Evolutionary conservation across 306 rosid genomes (phyloP).

Genomic region (Boehmeria nivea): DNA sequence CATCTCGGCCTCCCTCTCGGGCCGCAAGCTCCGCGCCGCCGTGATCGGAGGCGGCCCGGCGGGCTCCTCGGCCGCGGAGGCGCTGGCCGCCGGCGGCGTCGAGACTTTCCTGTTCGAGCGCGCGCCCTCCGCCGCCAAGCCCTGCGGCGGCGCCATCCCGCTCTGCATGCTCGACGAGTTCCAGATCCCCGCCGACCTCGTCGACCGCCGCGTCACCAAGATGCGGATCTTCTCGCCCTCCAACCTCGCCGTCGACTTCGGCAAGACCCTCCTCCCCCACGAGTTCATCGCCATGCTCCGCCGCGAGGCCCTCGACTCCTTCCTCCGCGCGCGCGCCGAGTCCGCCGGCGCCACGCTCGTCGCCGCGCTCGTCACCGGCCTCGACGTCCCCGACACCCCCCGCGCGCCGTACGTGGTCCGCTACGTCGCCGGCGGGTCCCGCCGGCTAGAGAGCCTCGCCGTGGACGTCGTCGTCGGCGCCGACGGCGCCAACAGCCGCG

Average conservation of each 20-base stretch:
- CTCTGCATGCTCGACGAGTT: constrained; percentile 90
- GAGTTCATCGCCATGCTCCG: constrained; percentile 94
- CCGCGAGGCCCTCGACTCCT: constrained; percentile 84
- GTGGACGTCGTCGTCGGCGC: constrained; percentile 91
- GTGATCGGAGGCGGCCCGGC: constrained; percentile 92
- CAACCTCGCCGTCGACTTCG: constrained; percentile 81
- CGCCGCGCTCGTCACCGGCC: constrained; percentile 53
- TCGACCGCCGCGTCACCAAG: constrained; percentile 71
- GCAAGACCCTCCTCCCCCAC: constrained; percentile 56
- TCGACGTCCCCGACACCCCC: constrained; percentile 42
- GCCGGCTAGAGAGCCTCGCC: constrained; percentile 22
- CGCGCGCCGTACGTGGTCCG: constrained; percentile 50
- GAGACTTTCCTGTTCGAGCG: constrained; percentile 83
- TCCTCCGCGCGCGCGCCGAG: constrained; percentile 72
- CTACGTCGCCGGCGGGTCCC: constrained; percentile 37
- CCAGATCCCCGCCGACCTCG: constrained; percentile 62
- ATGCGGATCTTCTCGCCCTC: constrained; percentile 87
- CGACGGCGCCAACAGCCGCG: constrained; percentile 83
- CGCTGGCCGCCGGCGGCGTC: constrained; percentile 66
- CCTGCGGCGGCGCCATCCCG: constrained; percentile 98
- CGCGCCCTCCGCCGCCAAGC: constrained; percentile 56
- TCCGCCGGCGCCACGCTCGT: constrained; percentile 55
- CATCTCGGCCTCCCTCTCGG: constrained; percentile 35
- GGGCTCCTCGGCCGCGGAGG: constrained; percentile 88
- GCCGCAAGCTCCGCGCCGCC: constrained; percentile 80